Conservation (phyloP, 495 filamentous ascomycete species). For the Aspergillus steynii region DNA sequence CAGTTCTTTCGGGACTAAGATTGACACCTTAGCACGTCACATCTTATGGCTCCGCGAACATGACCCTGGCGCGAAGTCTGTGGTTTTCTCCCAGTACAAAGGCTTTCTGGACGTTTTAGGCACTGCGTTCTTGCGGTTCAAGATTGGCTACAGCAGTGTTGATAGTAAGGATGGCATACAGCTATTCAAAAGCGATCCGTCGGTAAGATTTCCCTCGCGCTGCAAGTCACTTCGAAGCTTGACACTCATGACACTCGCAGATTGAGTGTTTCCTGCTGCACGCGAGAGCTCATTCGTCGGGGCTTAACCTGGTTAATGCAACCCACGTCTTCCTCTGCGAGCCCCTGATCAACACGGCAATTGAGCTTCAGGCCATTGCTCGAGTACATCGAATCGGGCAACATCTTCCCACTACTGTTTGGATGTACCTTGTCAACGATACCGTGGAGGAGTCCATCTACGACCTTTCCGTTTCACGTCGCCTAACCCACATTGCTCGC, state of each 20-base stretch:
- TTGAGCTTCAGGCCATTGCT: constrained; percentile 92
- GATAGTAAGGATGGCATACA: constrained; percentile 62
- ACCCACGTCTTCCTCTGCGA: constrained; percentile 95
- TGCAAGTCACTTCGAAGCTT: background rate
- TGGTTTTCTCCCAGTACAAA: constrained; percentile 87
- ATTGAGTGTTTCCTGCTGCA: constrained; percentile 87
- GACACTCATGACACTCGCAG: constrained; percentile 19
- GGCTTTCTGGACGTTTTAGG: constrained; percentile 77
- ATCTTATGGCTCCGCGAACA: constrained; percentile 79
- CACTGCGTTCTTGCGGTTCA: constrained; percentile 62
- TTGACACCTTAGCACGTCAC: constrained; percentile 80
- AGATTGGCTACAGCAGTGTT: constrained; percentile 71
- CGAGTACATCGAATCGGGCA: constrained; percentile 95
- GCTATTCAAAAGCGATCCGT: constrained; percentile 72
- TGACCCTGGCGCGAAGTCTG: constrained; percentile 85
- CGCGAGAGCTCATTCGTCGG: constrained; percentile 82
- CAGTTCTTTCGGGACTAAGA: constrained; percentile 81
- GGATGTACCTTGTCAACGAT: constrained; percentile 86
- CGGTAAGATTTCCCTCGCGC: constrained; percentile 30
- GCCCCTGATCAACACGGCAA: constrained; percentile 85
- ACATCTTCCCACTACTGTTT: constrained; percentile 82
- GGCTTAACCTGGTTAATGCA: constrained; percentile 87
- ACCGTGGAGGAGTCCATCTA: constrained; percentile 92
- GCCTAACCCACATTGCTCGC: constrained; percentile 71
- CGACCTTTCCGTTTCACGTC: constrained; percentile 73